Base-by-base conservation (phyloP, 2,329 filamentous ascomycete genomes). In the Diaporthe australafricana region DNA sequence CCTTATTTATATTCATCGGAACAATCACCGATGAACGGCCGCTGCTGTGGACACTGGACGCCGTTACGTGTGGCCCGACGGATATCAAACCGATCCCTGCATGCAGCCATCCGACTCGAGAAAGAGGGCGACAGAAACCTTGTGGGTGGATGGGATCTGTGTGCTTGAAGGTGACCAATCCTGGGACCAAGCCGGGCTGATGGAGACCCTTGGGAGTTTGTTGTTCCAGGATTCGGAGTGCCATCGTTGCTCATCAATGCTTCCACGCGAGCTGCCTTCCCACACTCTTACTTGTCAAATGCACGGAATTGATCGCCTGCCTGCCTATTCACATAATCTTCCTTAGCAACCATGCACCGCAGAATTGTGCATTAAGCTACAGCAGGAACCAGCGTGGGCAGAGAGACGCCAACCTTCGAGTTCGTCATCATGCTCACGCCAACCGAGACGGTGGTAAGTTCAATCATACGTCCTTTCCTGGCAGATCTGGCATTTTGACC, bases 401-500 rank as follows among this genome's bases (percentile, higher is more conserved):
- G 40, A 63, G 57, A 63, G 42, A 1, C 20, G 57, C 57, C 40
- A 17, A 35, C 14, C 40, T 25, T 63, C 27, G 40, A 63, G 27
- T 22, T n/a, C 11, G 57, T 47, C 40, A 32, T 17, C 25, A 69
- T 69, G 67, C 67, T 69, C 27, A 69, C 67, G 14, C 67, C 67
- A 20, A 47, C 56, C 40, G 67, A 69, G 52, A 69, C 67, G 30
- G 47, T 69, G 25, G 67, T 69, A 48, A 69, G 67, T 57, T 25
- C 22, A 2, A 17, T 16, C 14, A 17, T 5, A 17, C 12, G 20
- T 8, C 2, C 7, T 27, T 35, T 5, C 32, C 9, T 2, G 20
- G 8, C 5, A 22, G 17, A 25, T 3, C 12, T n/a, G 16, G 47
- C 17, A 5, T 35, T 35, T 35, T 52, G 76, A 69, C 27, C 11